Base-by-base conservation (phyloP, 306 rosid species). In the Prinsepia uniflora region DNA sequence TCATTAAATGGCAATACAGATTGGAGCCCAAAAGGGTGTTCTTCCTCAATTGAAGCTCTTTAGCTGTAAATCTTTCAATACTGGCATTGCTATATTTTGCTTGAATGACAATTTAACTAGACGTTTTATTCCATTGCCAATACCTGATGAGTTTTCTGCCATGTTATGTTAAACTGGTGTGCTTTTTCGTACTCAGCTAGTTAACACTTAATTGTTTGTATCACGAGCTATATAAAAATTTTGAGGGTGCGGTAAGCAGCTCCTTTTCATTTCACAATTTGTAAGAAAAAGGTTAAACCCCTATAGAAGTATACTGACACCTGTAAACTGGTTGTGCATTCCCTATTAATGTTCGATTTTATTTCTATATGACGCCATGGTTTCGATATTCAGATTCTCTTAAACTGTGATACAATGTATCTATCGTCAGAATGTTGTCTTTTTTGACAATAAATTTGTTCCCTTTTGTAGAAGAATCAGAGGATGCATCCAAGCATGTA, bases 401-500 rank as follows among this genome's bases (percentile, higher is more conserved):
- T 5, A 20, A 50, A 74, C 63, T 17, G 43, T 7, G 18, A 14
- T 56, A 39, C 17, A 22, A 71, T 67, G 11, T 14, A 24, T 54
- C 18, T 11, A 17, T 17, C 53, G 10, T 20, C 55, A 65, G 53
- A 17, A 17, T 76, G 46, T 57, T 62, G 68, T 53, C 20, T 18
- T 41, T 76, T 68, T 83, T 77, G 48, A 70, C 69, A 58, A 60
- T 60, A 43, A 55, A 68, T 77, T n/a, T 52, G 46, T 80, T 10
- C 73, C 22, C 60, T n/a, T 59, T 75, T 86, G 75, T 59, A 87
- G 84, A 78, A 87, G 88, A 81, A 34, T 72, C 86, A 81, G 79
- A 85, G 76, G 85, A 87, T 87, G 94, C 91, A 87, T 72, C 96
- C 96, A 68, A 69, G 72, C 85, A 67, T 87, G 83, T 94, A 89